Evolutionary conservation across 2,329 filamentous ascomycete genomes (phyloP).

Genomic region (Nigrospora oryzae): DNA sequence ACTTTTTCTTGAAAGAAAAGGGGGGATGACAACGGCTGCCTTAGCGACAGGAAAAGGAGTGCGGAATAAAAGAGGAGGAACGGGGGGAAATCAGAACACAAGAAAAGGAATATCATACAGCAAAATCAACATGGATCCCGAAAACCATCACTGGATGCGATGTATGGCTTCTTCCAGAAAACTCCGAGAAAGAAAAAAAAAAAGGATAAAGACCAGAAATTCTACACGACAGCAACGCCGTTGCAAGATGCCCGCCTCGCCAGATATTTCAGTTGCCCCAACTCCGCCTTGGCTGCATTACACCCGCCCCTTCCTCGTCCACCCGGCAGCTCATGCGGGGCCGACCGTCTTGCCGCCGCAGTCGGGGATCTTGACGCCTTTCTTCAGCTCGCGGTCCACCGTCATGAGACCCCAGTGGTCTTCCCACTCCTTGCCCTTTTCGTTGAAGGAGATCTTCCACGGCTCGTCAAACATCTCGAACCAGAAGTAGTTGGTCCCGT

Average conservation of each 20-base stretch:
- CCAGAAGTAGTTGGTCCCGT: conserved; percentile 93
- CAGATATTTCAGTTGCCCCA: no score
- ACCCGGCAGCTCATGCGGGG: neutral
- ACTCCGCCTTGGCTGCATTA: no score
- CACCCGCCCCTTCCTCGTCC: no score
- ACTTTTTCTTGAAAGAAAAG: no score
- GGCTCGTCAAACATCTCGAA: conserved; percentile 96
- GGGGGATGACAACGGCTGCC: neutral
- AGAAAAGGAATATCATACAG: neutral
- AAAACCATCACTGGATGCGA: no score
- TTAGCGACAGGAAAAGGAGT: neutral
- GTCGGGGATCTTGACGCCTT: conserved; percentile 76
- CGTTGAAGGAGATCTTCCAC: conserved; percentile 78
- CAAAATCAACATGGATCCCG: neutral
- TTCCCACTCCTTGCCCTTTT: conserved; percentile 68
- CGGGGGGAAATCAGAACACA: neutral
- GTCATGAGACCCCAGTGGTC: conserved; percentile 94
- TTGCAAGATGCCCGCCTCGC: no score
- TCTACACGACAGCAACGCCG: no score
- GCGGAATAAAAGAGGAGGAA: neutral
- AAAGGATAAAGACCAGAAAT: no score
- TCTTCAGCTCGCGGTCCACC: conserved; percentile 73
- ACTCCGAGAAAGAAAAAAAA: no score
- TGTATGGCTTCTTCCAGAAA: no score
- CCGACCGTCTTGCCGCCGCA: conserved; percentile 67